These are phyloP conservation scores for Capsaspora owczarzaki DNA, from an alignment of 78 protist genomes.

Conservation along the genomic window DNA sequence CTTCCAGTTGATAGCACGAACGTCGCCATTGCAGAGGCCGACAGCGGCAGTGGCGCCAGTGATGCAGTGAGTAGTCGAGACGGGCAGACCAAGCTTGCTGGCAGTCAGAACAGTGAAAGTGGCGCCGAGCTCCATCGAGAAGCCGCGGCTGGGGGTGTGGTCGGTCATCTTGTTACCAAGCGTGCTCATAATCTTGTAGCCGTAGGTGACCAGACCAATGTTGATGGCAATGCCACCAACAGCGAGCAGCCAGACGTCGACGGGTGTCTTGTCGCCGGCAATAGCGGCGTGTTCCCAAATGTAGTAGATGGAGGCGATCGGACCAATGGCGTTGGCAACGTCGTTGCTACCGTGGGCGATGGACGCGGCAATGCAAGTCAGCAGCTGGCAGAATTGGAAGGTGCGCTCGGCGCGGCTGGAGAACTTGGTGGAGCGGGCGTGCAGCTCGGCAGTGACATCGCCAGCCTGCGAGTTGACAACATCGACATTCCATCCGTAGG, in stretches of 20 bases:
- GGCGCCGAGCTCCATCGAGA: conserved; percentile 33
- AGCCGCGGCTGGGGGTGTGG: conserved; percentile 39
- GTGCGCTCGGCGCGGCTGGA: conserved; percentile 3
- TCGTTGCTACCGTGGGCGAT: conserved; percentile 50
- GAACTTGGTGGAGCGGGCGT: no score
- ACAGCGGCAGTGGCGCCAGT: conserved; percentile 44
- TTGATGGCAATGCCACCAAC: conserved; percentile 33
- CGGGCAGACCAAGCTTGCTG: conserved; percentile 29
- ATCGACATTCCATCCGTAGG: no score
- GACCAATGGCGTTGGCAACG: conserved; percentile 38
- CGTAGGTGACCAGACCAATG: conserved; percentile 30
- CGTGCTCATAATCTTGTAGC: conserved; percentile 36
- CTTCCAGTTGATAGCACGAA: conserved; percentile 7
- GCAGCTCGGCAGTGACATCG: no score
- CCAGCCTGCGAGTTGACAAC: no score
- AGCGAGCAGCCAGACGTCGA: conserved; percentile 36
- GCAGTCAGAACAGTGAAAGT: conserved; percentile 19
- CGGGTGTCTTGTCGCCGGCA: neutral
- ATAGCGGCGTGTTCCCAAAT: neutral
- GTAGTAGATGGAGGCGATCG: conserved; percentile 10
- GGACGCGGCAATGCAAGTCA: neutral
- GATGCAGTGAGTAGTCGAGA: conserved; percentile 53
- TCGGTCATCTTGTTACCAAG: conserved; percentile 35
- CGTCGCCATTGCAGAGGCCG: conserved; percentile 13
- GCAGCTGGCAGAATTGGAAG: conserved; percentile 13